Evolutionary conservation across 345 rosid species (phyloP), one percentile per base, ranked within the genome.

Genomic region (Hibiscus mutabilis): DNA sequence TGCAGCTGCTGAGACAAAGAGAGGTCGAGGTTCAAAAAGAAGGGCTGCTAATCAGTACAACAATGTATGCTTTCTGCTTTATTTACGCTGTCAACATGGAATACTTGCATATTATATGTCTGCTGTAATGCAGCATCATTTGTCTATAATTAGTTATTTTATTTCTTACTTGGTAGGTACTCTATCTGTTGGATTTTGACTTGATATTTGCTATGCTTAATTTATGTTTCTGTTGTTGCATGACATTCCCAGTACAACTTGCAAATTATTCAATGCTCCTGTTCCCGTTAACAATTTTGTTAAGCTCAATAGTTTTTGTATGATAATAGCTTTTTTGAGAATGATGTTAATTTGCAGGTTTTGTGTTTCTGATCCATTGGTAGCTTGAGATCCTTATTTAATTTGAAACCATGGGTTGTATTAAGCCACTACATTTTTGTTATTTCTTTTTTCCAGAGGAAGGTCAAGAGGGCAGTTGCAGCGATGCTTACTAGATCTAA

Each of bases 381-480:
- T 65, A 21, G 33, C 13, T 13, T 65, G 69, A 14, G 19, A 47
- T 66, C 57, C 15, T 66, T 66, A 22, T 24, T 44, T 66, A 24
- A 66, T 44, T 59, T 31, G 66, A 37, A 27, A 60, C 40, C 3
- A 52, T 62, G 72, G 40, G 31, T 22, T 60, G 3, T 60, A 35
- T 2, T 57, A n/a, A 29, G 60, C 29, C 22, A 10, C 19, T 16
- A 18, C 12, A 2, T 19, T 60, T 42, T 3, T 29, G 22, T 74
- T 6, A 18, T 16, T 16, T 44, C 3, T 19, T 68, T 70, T 29
- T 2, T 53, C 64, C 75, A 92, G 99, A 75, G 78, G 52, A 95
- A 85, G 82, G 98, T 97, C 71, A 95, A 82, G 74, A 83, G 86
- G 75, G 99, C 99, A 46, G 97, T 95, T 76, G 97, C 96, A 61